phyloP scores from a whole-genome alignment of 768 basidiomycete genomes.

The Lanmaoa rubissima region DNA sequence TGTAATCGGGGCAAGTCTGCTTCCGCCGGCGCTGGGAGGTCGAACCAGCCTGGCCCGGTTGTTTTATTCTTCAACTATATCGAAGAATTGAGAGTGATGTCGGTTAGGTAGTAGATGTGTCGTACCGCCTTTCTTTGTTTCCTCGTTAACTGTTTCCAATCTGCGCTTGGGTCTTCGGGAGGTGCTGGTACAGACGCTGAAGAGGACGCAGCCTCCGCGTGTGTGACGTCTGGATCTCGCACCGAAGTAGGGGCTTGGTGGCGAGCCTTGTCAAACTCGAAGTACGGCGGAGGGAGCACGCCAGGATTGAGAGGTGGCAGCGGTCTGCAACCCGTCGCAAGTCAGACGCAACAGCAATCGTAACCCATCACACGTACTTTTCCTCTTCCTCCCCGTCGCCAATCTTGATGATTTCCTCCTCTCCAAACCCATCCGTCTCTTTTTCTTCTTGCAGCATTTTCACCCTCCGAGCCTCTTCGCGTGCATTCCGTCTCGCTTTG shows the following conservation, averaged over 20 bases:
- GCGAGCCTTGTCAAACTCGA: conserved; percentile 47
- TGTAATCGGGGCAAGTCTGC: conserved; percentile 76
- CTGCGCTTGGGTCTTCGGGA: conserved; percentile 59
- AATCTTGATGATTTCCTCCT: conserved; percentile 55
- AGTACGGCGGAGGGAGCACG: conserved; percentile 60
- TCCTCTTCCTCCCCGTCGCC: conserved; percentile 33
- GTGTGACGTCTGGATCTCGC: conserved; percentile 62
- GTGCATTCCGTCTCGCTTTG: conserved; percentile 54
- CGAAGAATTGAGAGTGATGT: background rate
- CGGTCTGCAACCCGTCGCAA: conserved; percentile 36
- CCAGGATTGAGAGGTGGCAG: conserved; percentile 69
- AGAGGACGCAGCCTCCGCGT: conserved; percentile 50
- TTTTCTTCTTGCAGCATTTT: conserved; percentile 26
- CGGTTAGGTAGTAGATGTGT: background rate
- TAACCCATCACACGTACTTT: conserved; percentile 31
- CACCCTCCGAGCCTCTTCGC: conserved; percentile 29
- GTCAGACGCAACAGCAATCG: background rate
- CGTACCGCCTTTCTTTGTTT: conserved; percentile 69
- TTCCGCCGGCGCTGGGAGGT: conserved; percentile 79
- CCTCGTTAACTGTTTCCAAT: conserved; percentile 69
- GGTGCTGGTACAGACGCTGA: conserved; percentile 51
- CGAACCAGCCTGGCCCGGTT: conserved; percentile 83
- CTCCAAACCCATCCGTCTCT: conserved; percentile 35
- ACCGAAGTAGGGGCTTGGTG: conserved; percentile 45
- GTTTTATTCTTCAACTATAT: conserved; percentile 65